Evolutionary conservation across 352 stramenopile species (phyloP).

Genomic region (Globisporangium viniferum): DNA sequence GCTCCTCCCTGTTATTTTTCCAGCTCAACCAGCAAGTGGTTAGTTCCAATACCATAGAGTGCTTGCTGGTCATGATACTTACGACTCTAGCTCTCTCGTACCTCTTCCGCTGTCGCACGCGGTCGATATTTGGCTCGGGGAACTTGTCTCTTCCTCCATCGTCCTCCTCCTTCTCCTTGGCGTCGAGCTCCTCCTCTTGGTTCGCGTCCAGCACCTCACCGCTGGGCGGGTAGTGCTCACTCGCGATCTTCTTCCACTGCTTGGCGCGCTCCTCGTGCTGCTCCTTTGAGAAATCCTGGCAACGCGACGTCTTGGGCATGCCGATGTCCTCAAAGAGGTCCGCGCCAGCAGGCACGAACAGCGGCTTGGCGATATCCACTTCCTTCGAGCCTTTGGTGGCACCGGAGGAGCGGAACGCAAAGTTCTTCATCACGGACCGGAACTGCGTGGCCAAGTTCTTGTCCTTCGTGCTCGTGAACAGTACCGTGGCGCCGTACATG

Average conservation of each 20-base stretch:
- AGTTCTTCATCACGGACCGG: conserved; percentile 56
- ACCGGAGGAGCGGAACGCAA: conserved; percentile 49
- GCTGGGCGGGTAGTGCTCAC: conserved; percentile 59
- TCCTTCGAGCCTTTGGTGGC: conserved; percentile 54
- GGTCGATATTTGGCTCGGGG: conserved; percentile 68
- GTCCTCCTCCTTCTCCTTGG: conserved; percentile 28
- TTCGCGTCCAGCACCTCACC: conserved; percentile 29
- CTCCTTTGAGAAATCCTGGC: conserved; percentile 46
- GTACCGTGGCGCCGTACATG: conserved; percentile 79
- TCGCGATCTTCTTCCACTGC: conserved; percentile 65
- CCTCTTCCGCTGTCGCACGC: conserved; percentile 63
- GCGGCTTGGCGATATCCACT: conserved; percentile 53
- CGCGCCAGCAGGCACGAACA: conserved; percentile 68
- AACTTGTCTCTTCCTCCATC: conserved; percentile 39
- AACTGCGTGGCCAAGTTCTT: conserved; percentile 77
- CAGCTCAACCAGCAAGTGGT: neutral
- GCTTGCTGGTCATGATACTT: too few relatives aligned
- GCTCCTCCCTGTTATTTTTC: conserved; percentile 54
- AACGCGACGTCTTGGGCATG: conserved; percentile 49
- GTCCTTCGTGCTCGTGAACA: conserved; percentile 87
- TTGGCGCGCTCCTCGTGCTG: conserved; percentile 60
- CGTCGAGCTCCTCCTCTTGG: conserved; percentile 23
- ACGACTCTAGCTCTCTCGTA: too few relatives aligned
- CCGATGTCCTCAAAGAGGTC: conserved; percentile 80
- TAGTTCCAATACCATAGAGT: too few relatives aligned